phyloP scores from a whole-genome alignment of 169 alveolate genomes.

The Eimeria necatrix region DNA sequence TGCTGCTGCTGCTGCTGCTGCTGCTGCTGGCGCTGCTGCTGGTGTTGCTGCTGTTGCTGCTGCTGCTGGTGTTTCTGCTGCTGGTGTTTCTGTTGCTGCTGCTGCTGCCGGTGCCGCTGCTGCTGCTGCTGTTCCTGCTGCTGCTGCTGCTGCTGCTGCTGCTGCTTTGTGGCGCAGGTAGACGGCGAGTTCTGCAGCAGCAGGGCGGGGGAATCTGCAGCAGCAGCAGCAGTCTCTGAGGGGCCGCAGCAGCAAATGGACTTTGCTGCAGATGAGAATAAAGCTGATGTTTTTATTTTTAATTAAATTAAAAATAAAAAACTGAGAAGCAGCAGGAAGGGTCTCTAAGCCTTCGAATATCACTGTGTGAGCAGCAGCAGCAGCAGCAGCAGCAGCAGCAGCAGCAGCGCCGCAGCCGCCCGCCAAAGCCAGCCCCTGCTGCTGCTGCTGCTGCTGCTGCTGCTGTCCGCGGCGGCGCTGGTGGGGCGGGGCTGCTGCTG shows the following conservation, averaged over 20 bases:
- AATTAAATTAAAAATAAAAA: too few species aligned
- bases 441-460: too few species aligned
- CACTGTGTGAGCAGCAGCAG: too few species aligned
- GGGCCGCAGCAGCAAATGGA: neutral
- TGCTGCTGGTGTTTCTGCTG: neutral
- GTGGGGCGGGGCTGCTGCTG: too few species aligned
- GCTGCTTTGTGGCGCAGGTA: neutral
- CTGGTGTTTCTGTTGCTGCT: conserved; percentile 1
- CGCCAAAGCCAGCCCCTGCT: too few species aligned
- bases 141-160: conserved; percentile 17
- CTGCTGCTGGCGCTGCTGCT: conserved; percentile 11
- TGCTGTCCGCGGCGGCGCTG: too few species aligned
- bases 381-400: too few species aligned
- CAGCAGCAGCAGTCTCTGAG: neutral
- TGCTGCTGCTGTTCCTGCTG: conserved; percentile 1
- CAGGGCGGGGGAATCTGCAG: conserved; percentile 1
- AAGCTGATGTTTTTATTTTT: neutral
- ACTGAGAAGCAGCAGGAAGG: too few species aligned
- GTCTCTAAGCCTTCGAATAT: too few species aligned
- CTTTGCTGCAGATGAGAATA: neutral
- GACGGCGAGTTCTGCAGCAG: neutral
- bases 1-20: conserved; percentile 51
- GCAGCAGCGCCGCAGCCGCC: too few species aligned
- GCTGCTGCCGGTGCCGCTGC: neutral
- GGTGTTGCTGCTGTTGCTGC: conserved; percentile 48